Evolutionary conservation across 306 rosid species (phyloP).

Genomic region (Vigna nakashimae): DNA sequence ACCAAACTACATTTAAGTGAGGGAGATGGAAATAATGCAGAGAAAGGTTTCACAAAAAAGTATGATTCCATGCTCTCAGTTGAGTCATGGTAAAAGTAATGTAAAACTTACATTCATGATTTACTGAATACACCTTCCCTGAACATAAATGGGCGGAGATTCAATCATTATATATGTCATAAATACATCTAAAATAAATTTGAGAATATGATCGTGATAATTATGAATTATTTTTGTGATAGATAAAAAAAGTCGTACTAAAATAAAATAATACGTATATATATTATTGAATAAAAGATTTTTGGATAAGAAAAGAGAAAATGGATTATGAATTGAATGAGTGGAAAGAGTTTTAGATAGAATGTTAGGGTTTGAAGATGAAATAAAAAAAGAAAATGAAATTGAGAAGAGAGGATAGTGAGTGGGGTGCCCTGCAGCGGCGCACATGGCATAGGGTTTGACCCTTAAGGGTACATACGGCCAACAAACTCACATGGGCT

Average conservation of each 20-base stretch:
- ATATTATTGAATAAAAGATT: no score
- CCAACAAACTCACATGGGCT: constrained; percentile 83
- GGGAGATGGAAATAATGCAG: neutral
- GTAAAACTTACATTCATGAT: neutral
- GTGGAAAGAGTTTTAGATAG: no score
- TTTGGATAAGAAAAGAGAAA: no score
- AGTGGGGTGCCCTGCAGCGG: constrained; percentile 79
- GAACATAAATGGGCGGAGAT: neutral
- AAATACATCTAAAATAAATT: neutral
- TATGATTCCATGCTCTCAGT: neutral
- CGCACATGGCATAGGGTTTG: constrained; percentile 95
- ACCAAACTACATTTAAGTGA: neutral
- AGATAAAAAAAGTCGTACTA: no score
- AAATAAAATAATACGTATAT: no score
- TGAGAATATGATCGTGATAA: neutral
- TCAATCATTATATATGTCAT: neutral
- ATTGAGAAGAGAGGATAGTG: neutral
- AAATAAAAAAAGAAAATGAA: neutral
- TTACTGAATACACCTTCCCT: no score
- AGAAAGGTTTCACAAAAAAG: constrained; percentile 17
- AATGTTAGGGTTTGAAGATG: neutral
- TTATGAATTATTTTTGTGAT: no score
- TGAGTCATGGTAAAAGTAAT: neutral
- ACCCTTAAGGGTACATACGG: constrained; percentile 56
- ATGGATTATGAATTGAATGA: no score